Evolutionary conservation across 345 rosid genomes (phyloP), one percentile per base, ranked within the genome.

Genomic region (Hevea brasiliensis): DNA sequence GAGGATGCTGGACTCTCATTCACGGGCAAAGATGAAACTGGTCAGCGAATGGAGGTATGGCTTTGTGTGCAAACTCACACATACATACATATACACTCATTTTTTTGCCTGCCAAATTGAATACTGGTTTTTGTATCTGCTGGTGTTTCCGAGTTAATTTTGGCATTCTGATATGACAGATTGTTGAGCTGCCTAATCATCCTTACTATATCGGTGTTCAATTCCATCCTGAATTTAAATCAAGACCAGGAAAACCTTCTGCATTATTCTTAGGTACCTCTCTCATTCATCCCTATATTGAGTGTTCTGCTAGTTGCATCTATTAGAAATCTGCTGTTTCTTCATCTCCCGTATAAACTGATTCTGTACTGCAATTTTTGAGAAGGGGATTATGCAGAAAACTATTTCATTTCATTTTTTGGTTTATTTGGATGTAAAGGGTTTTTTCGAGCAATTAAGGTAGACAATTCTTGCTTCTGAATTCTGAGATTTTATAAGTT

Each of bases 181-280:
- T 76, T 47, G 70, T 76, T 57, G 79, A 76, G 74, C 75, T 76
- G 75, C 75, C 61, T 24, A 76, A 45, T 35, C 79, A 76, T 47
- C 79, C 79, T 23, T 76, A 76, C 65, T 76, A 56, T 10, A 35
- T 76, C 23, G 79, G 79, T 23, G 93, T 75, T 70, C 99, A 95
- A 85, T 95, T 95, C 77, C 99, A 95, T 74, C 99, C 99, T 0
- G 99, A 95, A 80, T 95, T 89, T 66, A 95, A 91, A 81, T 95
- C 96, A 66, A 92, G 98, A 75, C 99, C 99, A 0, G 94, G 90
- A 77, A 89, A 92, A 56, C 96, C 99, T 50, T 95, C 99, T 69
- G 85, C 99, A 70, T 55, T 88, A 61, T 95, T 95, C 78, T 79
- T 82, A 84, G 99, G 99, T 95, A 81, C 68, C 47, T 24, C 37